phyloP scores from a whole-genome alignment of 805 yeast species.

The Saturnispora dispora region DNA sequence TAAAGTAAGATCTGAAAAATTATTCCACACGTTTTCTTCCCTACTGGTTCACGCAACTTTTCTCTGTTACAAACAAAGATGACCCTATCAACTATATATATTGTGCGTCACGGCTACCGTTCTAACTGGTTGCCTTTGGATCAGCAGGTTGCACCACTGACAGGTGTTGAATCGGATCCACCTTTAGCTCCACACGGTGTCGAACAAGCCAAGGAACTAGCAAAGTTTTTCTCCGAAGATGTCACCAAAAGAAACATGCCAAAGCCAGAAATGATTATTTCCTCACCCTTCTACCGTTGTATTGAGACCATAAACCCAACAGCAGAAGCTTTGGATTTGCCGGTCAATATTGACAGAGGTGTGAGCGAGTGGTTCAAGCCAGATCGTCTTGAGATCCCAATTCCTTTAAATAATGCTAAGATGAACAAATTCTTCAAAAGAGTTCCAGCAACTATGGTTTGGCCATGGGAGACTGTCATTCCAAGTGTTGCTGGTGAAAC shows the following conservation, averaged over 20 bases:
- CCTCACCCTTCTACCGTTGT: constrained; percentile 87
- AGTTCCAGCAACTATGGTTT: constrained; percentile 30
- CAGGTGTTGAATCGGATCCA: constrained; percentile 87
- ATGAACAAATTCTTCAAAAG: constrained; percentile 47
- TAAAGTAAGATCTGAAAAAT: neutral
- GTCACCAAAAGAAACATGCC: constrained; percentile 25
- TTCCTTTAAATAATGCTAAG: constrained; percentile 46
- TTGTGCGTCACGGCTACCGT: constrained; percentile 83
- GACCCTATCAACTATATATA: constrained; percentile 51
- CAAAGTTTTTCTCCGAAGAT: constrained; percentile 41
- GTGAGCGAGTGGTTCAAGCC: constrained; percentile 87
- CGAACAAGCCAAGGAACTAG: constrained; percentile 78
- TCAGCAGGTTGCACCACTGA: constrained; percentile 75
- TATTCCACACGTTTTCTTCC: neutral
- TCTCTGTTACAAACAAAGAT: constrained; percentile 20
- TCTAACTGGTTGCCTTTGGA: constrained; percentile 86
- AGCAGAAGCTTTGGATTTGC: constrained; percentile 47
- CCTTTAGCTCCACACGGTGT: constrained; percentile 82
- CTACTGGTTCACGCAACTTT: neutral
- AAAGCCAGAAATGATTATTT: constrained; percentile 60
- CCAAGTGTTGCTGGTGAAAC: constrained; percentile 71
- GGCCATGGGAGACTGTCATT: constrained; percentile 42
- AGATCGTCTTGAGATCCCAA: constrained; percentile 59
- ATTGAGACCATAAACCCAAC: constrained; percentile 71
- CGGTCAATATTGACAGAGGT: constrained; percentile 67